Evolutionary conservation across 108 stramenopile species (phyloP), one percentile per base, ranked within the genome.

Genomic region (Cyclostephanos tholiformis): DNA sequence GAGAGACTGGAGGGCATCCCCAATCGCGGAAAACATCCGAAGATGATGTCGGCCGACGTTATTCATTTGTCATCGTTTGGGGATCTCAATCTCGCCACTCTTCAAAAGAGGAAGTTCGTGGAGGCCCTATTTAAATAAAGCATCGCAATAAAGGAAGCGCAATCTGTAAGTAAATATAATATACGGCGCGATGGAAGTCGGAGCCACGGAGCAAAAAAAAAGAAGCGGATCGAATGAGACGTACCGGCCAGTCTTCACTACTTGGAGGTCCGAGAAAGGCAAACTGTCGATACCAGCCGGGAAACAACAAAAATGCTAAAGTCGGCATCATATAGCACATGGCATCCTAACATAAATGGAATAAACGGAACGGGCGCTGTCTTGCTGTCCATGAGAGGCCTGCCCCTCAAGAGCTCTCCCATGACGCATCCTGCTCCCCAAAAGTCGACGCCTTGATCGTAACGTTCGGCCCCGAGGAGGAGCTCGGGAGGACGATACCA

Each of bases 401-500:
- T 74, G 0, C 94, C 95, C 49, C 77, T 68, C 22, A 93, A 55
- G 43, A 98, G 77, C 73, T 98, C 97, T 10, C 89, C 92, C 62
- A 96, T 65, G n/a, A 94, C 81, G 77, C 95, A 96, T 3, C 97
- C 97, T 0, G 84, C 80, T 11, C 85, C 85, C 92, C 94, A 98
- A 38, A 84, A 74, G 72, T 98, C 97, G 43, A 96, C 83, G 8
- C 87, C 85, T 13, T 65, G 57, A 17, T 82, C 82, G 65, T 98
- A 98, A 48, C 51, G 49, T 4, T 72, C 70, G 11, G 68, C 53
- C 36, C 88, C 89, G 44, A 96, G 75, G 35, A 98, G 70, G 5
- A 98, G 82, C 61, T 98, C 97, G 8, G 96, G 96, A 0, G 95
- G 85, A 23, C 97, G 91, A 67, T 98, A 98, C 97, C 97, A 98